Percentiles rank a stretch among this genome's conserved stretches.
Conservation (phyloP, 805 yeast genomes). For the Sugiyamaella chiloensis region DNA sequence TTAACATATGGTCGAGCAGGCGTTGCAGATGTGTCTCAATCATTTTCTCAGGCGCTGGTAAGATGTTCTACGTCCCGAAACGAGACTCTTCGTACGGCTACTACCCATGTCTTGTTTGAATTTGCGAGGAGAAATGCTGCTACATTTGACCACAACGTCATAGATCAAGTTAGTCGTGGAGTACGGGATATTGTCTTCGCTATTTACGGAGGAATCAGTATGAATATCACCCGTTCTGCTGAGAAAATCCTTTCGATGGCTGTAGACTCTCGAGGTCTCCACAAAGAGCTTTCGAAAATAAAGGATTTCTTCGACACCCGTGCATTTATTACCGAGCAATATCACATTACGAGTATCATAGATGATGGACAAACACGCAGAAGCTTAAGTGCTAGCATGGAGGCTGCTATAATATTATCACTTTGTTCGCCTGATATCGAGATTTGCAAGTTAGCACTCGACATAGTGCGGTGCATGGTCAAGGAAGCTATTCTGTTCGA, state of each 20-base stretch:
- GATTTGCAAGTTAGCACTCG: conserved; percentile 46
- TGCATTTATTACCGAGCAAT: conserved; percentile 1
- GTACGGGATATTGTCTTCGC: conserved; percentile 16
- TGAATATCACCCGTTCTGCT: conserved; percentile 40
- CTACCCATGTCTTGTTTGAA: conserved; percentile 15
- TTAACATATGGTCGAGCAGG: conserved; percentile 4
- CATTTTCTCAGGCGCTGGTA: conserved; percentile 16
- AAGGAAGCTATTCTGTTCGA: conserved; percentile 27
- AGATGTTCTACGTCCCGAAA: conserved; percentile 16
- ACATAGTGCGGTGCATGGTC: conserved; percentile 36
- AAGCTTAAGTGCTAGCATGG: conserved; percentile 36
- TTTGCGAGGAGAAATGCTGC: conserved; percentile 7
- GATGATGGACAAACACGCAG: conserved; percentile 1
- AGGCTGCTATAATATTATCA: conserved; percentile 50
- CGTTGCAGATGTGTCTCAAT: conserved; percentile 6
- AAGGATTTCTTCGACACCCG: conserved; percentile 9
- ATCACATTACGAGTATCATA: conserved; percentile 3
- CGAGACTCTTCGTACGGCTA: conserved; percentile 13
- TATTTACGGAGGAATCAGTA: conserved; percentile 21
- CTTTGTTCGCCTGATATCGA: conserved; percentile 51
- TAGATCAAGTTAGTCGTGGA: conserved; percentile 3
- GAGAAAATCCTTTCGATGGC: conserved; percentile 39
- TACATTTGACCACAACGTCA: neutral
- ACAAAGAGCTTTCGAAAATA: conserved; percentile 11
- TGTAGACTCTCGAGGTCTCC: conserved; percentile 26